Conservation (phyloP, 768 basidiomycete genomes). For the Phlebiopsis gigantea region DNA sequence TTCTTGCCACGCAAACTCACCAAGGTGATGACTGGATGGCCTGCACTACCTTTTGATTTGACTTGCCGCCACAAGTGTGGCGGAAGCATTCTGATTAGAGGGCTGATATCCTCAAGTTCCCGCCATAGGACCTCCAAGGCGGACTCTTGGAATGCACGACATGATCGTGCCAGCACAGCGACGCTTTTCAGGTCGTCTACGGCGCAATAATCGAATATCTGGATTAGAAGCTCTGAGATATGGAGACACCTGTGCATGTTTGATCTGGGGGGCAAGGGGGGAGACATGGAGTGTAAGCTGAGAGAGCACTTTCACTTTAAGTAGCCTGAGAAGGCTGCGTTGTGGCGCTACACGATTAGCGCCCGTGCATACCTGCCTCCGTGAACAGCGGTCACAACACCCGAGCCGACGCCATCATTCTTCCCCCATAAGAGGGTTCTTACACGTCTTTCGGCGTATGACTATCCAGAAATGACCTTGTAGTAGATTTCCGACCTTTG, state of each 20-base stretch:
- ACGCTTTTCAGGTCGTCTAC: constrained; percentile 18
- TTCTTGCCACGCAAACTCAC: background rate
- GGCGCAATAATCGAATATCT: constrained; percentile 5
- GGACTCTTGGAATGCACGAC: constrained; percentile 57
- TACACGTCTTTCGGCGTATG: background rate
- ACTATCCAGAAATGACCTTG: background rate
- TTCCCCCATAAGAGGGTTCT: background rate
- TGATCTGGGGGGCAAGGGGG: background rate
- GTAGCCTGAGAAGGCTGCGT: background rate
- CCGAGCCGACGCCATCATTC: background rate
- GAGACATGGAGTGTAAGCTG: background rate
- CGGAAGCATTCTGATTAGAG: constrained; percentile 64
- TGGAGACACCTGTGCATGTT: constrained; percentile 8
- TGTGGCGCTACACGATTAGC: background rate
- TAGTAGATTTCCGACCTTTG: background rate
- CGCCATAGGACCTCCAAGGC: constrained; percentile 66
- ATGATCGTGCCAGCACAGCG: constrained; percentile 64
- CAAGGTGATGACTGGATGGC: background rate
- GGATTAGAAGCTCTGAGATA: constrained; percentile 6
- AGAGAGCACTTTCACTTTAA: too few relatives aligned
- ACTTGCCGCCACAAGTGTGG: constrained; percentile 22
- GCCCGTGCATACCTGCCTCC: background rate
- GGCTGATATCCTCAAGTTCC: constrained; percentile 65
- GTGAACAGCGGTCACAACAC: background rate
- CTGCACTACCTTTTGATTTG: background rate